These are phyloP conservation scores for Plasmodium gonderi DNA, from an alignment of 169 alveolate species.

Conservation along the genomic window DNA sequence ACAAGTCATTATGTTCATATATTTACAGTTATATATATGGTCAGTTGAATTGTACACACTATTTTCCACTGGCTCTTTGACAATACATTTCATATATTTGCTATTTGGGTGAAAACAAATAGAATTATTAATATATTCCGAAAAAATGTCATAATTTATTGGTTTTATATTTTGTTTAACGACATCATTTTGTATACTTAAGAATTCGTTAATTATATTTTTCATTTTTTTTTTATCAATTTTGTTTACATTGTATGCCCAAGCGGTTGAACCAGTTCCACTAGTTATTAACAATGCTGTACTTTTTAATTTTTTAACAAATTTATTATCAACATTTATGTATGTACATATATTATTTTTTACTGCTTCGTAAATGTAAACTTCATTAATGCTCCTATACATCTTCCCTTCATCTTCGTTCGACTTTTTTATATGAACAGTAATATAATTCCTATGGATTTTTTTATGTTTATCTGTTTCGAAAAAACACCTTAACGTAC, in stretches of 20 bases:
- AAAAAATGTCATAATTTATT: constrained; percentile 74
- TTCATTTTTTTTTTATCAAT: constrained; percentile 74
- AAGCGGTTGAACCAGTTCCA: constrained; percentile 92
- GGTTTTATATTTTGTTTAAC: constrained; percentile 51
- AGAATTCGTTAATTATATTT: constrained; percentile 74
- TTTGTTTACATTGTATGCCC: constrained; percentile 89
- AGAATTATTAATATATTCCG: constrained; percentile 77
- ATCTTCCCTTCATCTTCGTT: constrained; percentile 26
- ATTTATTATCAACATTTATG: constrained; percentile 79
- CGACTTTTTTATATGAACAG: constrained; percentile 22
- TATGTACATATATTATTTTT: constrained; percentile 78
- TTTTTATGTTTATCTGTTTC: constrained; percentile 27
- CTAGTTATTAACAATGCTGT: constrained; percentile 83
- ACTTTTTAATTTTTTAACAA: constrained; percentile 78
- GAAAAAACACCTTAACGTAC: constrained; percentile 28
- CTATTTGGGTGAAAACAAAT: constrained; percentile 77
- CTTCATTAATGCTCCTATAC: constrained; percentile 62
- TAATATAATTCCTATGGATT: constrained; percentile 35
- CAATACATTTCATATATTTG: constrained; percentile 79
- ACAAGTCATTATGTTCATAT: constrained; percentile 48
- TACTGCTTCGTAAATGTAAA: constrained; percentile 55
- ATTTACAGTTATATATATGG: constrained; percentile 29
- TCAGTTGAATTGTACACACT: constrained; percentile 64
- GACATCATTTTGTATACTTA: constrained; percentile 26
- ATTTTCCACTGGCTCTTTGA: constrained; percentile 80